Conservation (phyloP, 2,329 filamentous ascomycete genomes). For the Paecilomyces sp. region DNA sequence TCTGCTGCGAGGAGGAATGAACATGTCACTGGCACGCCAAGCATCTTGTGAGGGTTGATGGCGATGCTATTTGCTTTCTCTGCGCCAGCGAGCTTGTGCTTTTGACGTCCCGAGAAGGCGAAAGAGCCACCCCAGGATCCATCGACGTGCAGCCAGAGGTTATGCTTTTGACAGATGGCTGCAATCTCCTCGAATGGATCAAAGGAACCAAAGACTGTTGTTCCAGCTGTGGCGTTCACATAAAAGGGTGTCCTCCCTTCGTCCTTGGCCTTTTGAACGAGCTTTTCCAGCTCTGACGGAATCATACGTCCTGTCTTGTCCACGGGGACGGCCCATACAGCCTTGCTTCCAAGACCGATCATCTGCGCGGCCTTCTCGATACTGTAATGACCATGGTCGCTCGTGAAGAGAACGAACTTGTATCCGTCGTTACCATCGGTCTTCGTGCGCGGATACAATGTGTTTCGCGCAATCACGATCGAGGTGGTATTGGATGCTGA, state of each 20-base stretch:
- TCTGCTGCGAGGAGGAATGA: constrained; percentile 79
- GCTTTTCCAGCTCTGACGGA: constrained; percentile 54
- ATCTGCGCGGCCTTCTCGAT: constrained; percentile 93
- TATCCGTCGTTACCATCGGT: constrained; percentile 56
- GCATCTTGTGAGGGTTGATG: constrained; percentile 96
- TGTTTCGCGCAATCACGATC: constrained; percentile 81
- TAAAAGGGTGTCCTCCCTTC: constrained; percentile 80
- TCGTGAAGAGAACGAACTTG: constrained; percentile 79
- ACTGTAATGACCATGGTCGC: constrained; percentile 85
- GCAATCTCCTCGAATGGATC: constrained; percentile 70
- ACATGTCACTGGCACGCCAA: constrained; percentile 83
- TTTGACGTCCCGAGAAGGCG: constrained; percentile 63
- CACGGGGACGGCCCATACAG: constrained; percentile 68
- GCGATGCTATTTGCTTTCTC: constrained; percentile 74
- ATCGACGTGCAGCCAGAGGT: constrained; percentile 89
- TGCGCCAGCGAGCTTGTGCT: constrained; percentile 59
- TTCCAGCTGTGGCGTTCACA: constrained; percentile 91
- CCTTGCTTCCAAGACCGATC: constrained; percentile 69
- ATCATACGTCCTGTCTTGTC: constrained; percentile 68
- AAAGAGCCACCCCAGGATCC: constrained; percentile 84
- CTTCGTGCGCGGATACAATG: constrained; percentile 73
- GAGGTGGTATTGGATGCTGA: constrained; percentile 78
- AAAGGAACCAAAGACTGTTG: constrained; percentile 84
- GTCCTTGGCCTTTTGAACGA: constrained; percentile 54
- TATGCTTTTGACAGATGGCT: constrained; percentile 60